Percentiles rank a stretch among this genome's conserved stretches.
phyloP scores from a whole-genome alignment of 257 asterid species.

The Petunia axillaris region DNA sequence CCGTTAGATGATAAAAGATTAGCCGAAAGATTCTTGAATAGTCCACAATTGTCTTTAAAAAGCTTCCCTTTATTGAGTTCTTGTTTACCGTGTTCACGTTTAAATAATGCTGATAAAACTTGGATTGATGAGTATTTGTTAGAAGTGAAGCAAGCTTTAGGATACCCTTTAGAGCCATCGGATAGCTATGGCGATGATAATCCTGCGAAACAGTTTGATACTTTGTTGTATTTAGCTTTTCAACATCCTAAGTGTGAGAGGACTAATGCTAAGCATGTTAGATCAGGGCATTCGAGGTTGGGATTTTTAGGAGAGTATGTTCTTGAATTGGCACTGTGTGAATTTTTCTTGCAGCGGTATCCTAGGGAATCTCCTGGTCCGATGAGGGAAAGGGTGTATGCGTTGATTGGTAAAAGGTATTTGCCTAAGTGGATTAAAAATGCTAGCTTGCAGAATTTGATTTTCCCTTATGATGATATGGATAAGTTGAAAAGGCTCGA shows the following conservation, averaged over 20 bases:
- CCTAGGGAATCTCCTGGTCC: constrained; percentile 98
- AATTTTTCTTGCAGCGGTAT: constrained; percentile 89
- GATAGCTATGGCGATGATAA: constrained; percentile 76
- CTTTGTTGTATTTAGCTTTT: constrained; percentile 84
- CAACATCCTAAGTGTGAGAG: constrained; percentile 94
- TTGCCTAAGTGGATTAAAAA: constrained; percentile 82
- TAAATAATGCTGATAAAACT: constrained; percentile 78
- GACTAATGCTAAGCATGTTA: constrained; percentile 80
- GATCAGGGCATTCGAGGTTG: constrained; percentile 84
- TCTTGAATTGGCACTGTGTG: constrained; percentile 83
- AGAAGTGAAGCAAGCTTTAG: constrained; percentile 91
- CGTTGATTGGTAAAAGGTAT: constrained; percentile 87
- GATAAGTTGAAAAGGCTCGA: constrained; percentile 76
- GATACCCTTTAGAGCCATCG: constrained; percentile 89
- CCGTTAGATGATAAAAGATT: constrained; percentile 77
- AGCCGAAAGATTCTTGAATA: constrained; percentile 85
- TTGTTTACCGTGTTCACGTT: constrained; percentile 74
- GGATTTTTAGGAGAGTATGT: constrained; percentile 85
- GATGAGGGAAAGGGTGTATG: constrained; percentile 95
- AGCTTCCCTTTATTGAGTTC: constrained; percentile 90
- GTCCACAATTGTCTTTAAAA: constrained; percentile 87
- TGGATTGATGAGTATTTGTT: constrained; percentile 94
- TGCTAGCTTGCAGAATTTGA: constrained; percentile 90
- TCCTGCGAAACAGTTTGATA: constrained; percentile 90
- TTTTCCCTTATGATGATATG: constrained; percentile 88